Base-by-base conservation (phyloP, 2,329 filamentous ascomycete species). In the Sclerotinia spermophila region DNA sequence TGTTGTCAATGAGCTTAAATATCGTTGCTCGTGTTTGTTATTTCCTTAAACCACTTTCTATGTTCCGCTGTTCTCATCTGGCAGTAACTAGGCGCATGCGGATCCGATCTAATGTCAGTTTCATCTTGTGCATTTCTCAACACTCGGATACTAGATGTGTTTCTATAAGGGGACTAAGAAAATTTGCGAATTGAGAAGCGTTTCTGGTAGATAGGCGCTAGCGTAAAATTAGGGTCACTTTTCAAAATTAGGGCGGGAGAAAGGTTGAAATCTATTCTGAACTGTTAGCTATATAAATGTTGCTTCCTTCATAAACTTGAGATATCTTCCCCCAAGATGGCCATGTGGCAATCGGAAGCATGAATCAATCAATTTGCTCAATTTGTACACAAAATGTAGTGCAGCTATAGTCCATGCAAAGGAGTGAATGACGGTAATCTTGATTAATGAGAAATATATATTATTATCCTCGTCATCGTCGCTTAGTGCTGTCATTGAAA, bases 231-330 rank as follows among this genome's bases (percentile, higher is more conserved):
- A 2, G 24, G 24, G 11, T 51, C 0, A 0, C 45, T 51, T 13
- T 13, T 51, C 15, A 51, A 24, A 24, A 15, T 2, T 5, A 51
- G 27, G 11, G 24, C 11, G 24, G 24, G 11, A 15, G 45, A 27
- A 27, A 6, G 4, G n/a, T 15, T 15, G 2, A 27, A 13, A 1
- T 15, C 1, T 7, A 3, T 27, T 4, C 1, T 51, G 48, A 17
- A 6, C 27, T 27, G n/a, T 5, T 27, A 17, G 10, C 5, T 27
- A n/a, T 27, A 27, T 51, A 51, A 7, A 15, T 27, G 5, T 51
- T 13, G 13, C 0, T 27, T 5, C 24, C 8, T 45, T 4, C 1
- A 24, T 11, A 1, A 4, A 11, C 0, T 8, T 8, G 24, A 24
- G 24, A 3, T 24, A 24, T 10, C 10, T 3, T 11, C 8, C 3